Conservation (phyloP, 139 green algal genomes). For the Tetraselmis chui region DNA sequence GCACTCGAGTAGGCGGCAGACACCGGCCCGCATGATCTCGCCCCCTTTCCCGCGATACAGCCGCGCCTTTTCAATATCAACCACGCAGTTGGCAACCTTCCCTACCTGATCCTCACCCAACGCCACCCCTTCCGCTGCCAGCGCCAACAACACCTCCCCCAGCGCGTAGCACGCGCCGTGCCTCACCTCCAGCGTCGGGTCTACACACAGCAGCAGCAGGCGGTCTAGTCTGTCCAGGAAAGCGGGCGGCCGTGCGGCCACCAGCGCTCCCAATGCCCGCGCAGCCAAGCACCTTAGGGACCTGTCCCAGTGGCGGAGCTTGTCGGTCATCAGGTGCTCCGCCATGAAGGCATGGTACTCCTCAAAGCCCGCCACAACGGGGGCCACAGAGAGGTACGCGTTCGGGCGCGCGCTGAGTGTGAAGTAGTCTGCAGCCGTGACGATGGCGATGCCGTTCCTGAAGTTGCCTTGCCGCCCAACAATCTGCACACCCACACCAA, state of each 20-base stretch:
- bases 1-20: constrained; percentile 49
- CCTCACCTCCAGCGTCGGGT: constrained; percentile 49
- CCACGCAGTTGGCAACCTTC: constrained; percentile 21
- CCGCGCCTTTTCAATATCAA: constrained; percentile 52
- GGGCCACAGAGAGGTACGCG: constrained; percentile 56
- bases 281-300: constrained; percentile 44
- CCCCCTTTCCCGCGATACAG: constrained; percentile 86
- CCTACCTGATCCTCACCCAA: neutral
- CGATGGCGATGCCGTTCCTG: constrained; percentile 82
- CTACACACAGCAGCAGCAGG: constrained; percentile 42
- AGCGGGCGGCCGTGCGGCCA: neutral
- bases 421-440: constrained; percentile 90
- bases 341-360: constrained; percentile 60
- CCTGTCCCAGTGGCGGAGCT: constrained; percentile 90
- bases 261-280: constrained; percentile 26
- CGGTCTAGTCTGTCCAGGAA: constrained; percentile 16
- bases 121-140: constrained; percentile 23
- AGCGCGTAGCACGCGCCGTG: constrained; percentile 77
- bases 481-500: constrained; percentile 58
- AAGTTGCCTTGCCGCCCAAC: constrained; percentile 85
- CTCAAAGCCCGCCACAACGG: constrained; percentile 41
- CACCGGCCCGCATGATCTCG: constrained; percentile 77
- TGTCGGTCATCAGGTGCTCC: constrained; percentile 67
- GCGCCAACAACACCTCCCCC: constrained; percentile 61
- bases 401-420: constrained; percentile 47